phyloP scores from a whole-genome alignment of 805 yeast genomes.

The Pichia cephalocereana region DNA sequence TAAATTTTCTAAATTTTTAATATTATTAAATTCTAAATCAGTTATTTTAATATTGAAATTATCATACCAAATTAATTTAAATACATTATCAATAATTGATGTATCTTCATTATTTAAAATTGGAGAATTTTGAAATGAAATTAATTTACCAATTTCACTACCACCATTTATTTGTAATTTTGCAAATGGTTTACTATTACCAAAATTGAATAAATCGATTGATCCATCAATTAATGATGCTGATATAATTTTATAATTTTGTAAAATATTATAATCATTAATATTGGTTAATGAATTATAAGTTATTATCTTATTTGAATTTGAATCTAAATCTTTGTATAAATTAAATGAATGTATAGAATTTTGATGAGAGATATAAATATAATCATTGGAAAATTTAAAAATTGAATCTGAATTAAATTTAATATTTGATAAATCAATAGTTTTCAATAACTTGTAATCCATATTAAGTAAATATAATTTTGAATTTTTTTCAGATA shows the following conservation, averaged over 20 bases:
- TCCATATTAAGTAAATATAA: slow-evolving; percentile 4
- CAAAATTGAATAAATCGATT: slow-evolving; percentile 18
- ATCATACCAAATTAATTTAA: slow-evolving; percentile 22
- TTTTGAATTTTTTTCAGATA: slow-evolving; percentile 1
- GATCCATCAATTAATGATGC: slow-evolving; percentile 10
- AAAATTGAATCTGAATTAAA: not conserved
- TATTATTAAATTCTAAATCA: slow-evolving; percentile 26
- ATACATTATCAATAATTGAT: slow-evolving; percentile 3
- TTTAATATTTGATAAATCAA: not conserved
- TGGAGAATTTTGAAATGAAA: slow-evolving; percentile 4
- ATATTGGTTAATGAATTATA: slow-evolving; percentile 20
- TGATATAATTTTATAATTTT: slow-evolving; percentile 5
- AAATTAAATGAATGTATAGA: not conserved
- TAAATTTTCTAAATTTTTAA: slow-evolving; percentile 18
- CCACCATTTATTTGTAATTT: slow-evolving; percentile 10
- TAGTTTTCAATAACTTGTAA: slow-evolving; percentile 12
- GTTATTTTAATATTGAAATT: slow-evolving; percentile 18
- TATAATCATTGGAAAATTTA: not conserved
- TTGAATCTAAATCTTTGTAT: not conserved
- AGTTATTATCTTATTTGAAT: slow-evolving; percentile 5
- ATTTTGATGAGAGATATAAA: not conserved
- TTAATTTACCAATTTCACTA: slow-evolving; percentile 9
- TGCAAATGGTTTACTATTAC: slow-evolving; percentile 1
- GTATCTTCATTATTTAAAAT: not conserved
- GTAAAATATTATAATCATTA: not conserved